Evolutionary conservation across 208 protist genomes (phyloP), one percentile per base, ranked within the genome.

Genomic region (Naegleria fowleri): DNA sequence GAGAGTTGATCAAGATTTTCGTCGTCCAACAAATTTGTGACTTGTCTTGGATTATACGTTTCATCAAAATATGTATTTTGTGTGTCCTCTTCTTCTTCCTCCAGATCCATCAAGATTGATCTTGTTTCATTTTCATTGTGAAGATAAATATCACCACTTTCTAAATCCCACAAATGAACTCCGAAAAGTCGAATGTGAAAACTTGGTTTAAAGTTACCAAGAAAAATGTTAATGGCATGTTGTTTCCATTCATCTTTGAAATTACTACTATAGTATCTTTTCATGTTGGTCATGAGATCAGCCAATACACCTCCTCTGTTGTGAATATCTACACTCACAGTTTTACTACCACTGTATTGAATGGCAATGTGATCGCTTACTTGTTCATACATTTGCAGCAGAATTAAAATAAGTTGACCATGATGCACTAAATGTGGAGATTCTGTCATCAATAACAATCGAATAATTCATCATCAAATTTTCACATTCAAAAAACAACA

Each of bases 261-360:
- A 40, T 96, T 92, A 92, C 97, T 98, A 91, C 95, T 93, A 92
- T 97, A 98, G 22, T 97, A 94, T 22, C 96, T 94, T 92, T 96
- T 95, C 79, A 98, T 91, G 7, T 93, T 93, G 95, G 86, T 89
- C 29, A 89, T 41, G 25, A 89, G 2, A 67, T 89, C 86, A 9
- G 4, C 15, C 7, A 33, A 41, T 1, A 25, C 7, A 25, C 48
- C 48, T 36, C 29, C 29, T 79, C 95, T 93, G 91, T 97, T 93
- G 51, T 97, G 91, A 88, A 97, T 95, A 38, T 96, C 96, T 9
- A 94, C 96, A 6, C 95, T 94, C 5, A 98, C 96, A 91, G 96
- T 95, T n/a, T 94, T 93, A 0, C 94, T 96, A 9, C 96, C 96
- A 55, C 96, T 95, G 91, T 98, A 98, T 92, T 98, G 96, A 59